Evolutionary conservation across 2,329 filamentous ascomycete genomes (phyloP), one percentile per base, ranked within the genome.

Genomic region (Diaporthe caulivora): DNA sequence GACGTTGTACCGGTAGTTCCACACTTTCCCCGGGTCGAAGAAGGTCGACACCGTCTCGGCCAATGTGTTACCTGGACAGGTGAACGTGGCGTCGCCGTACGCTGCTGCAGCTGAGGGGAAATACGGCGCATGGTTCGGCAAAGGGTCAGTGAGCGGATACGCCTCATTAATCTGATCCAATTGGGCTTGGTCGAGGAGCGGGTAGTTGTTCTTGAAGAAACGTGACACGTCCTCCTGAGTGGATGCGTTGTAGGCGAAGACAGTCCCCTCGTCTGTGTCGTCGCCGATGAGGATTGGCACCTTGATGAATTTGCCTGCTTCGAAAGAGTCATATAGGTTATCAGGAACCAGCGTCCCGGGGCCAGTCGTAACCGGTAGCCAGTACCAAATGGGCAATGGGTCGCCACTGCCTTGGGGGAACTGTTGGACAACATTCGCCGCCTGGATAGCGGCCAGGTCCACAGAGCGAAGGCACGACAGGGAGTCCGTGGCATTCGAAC

Each of bases 201-300:
- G 87, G 76, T 86, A 88, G 79, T 89, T 88, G 77, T 85, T 82
- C 18, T 79, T 77, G 69, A 89, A 77, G 77, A 87, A 88, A 15
- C 72, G 69, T 42, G 78, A 72, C 49, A 86, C 78, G 9, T 85
- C 79, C 2, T 78, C 78, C 0, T 78, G 64, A 0, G 80, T 81
- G 31, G 77, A 75, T 15, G 83, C 82, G 75, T 87, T 81, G 71
- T 78, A 67, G 31, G 81, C 84, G 74, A 89, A 89, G 8, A 81
- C 76, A 8, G 86, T 83, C 42, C 87, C 87, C 78, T 89, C 87
- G 70, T 88, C 78, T 1, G 81, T 85, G 54, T 83, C 83, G 2
- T 82, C 83, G 21, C 87, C 86, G 53, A 85, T 86, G 31, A 92
- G 86, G 0, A 86, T 80, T 0, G 90, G 90, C 0, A 92, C 84